A percentile compares a stretch with the other conserved stretches of the same genome.
Evolutionary conservation across 2,329 filamentous ascomycete genomes (phyloP).

Genomic region (Immersiporthe knoxdaviesiana): DNA sequence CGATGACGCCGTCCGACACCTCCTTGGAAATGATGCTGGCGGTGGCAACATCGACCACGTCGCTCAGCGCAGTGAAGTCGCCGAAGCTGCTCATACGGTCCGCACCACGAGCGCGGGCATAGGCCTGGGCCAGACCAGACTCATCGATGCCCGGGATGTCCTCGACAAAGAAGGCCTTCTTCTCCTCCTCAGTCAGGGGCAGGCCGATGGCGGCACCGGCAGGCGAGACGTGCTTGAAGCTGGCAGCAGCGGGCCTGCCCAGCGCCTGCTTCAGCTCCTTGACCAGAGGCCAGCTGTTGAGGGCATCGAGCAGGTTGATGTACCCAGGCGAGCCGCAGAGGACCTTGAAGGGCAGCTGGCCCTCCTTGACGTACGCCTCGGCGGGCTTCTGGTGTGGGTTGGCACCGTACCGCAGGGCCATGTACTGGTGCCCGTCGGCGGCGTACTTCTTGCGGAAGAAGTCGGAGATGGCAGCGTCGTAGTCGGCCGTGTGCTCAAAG

Average conservation of each 20-base stretch:
- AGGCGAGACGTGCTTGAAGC: slow-evolving; percentile 98
- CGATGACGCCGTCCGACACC: slow-evolving; percentile 96
- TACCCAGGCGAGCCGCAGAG: slow-evolving; percentile 89
- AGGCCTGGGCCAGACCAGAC: slow-evolving; percentile 88
- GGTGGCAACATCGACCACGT: slow-evolving; percentile 87
- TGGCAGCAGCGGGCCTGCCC: slow-evolving; percentile 86
- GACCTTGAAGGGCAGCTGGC: slow-evolving; percentile 89
- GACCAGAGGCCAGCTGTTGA: slow-evolving; percentile 96
- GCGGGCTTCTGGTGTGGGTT: slow-evolving; percentile 99
- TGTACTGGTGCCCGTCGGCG: slow-evolving; percentile 77
- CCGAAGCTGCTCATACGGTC: slow-evolving; percentile 99
- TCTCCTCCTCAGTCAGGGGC: slow-evolving; percentile 82
- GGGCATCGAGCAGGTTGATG: slow-evolving; percentile 93
- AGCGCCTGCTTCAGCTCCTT: slow-evolving; percentile 93
- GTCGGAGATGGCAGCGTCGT: slow-evolving; percentile 90
- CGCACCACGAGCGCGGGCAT: slow-evolving; percentile 90
- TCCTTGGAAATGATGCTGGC: slow-evolving; percentile 98
- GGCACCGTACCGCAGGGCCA: slow-evolving; percentile 88
- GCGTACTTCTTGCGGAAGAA: slow-evolving; percentile 99
- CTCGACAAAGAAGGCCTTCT: slow-evolving; percentile 98
- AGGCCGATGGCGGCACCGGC: slow-evolving; percentile 94
- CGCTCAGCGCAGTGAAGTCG: slow-evolving; percentile 91
- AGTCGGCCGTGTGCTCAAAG: slow-evolving; percentile 97
- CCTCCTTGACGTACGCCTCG: slow-evolving; percentile 74
- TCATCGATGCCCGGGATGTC: slow-evolving; percentile 88